phyloP scores from a whole-genome alignment of 192 early-diverging fungal species.

The Kappamyces sp. region DNA sequence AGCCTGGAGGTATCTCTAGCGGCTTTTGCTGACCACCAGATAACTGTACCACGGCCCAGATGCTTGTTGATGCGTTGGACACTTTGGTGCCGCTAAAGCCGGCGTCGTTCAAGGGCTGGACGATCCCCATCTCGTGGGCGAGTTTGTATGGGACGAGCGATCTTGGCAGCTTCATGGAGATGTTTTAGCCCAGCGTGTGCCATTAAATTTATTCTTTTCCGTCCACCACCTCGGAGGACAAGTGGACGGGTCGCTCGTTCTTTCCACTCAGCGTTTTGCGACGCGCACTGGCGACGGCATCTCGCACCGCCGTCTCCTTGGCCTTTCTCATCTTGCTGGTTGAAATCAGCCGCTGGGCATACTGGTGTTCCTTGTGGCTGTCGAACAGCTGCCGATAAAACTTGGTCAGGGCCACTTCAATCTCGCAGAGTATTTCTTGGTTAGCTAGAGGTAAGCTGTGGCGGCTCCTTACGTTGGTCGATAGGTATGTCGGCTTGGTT shows the following conservation, averaged over 20 bases:
- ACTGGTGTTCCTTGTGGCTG: neutral
- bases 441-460: neutral
- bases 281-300: neutral
- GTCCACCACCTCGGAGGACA: neutral
- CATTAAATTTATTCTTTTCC: neutral
- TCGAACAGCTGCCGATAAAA: neutral
- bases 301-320: neutral
- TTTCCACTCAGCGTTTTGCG: neutral
- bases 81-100: neutral
- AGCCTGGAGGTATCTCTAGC: neutral
- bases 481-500: neutral
- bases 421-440: neutral
- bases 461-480: neutral
- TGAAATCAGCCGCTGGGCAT: neutral
- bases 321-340: neutral
- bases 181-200: neutral
- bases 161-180: neutral
- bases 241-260: neutral
- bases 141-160: neutral
- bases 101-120: neutral
- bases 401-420: neutral
- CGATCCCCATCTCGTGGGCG: neutral
- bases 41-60: neutral
- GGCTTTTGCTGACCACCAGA: neutral
- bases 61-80: neutral